Evolutionary conservation across 768 basidiomycete genomes (phyloP).

Genomic region (Kwoniella botswanensis): DNA sequence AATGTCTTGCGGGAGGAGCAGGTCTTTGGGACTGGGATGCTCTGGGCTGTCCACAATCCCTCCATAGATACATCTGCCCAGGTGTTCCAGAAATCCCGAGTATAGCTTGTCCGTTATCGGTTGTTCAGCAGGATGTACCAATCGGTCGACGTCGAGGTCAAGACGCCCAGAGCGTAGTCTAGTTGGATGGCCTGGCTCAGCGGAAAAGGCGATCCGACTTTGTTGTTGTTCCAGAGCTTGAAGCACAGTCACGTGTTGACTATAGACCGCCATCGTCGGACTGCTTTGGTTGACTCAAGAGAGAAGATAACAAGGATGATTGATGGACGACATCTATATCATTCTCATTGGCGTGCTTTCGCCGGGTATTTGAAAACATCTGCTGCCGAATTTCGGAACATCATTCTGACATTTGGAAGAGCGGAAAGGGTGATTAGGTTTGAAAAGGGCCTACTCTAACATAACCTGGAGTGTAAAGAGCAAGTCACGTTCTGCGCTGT

Average conservation of each 20-base stretch:
- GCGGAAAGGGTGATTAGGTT: too few relatives aligned
- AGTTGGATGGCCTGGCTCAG: conserved; percentile 30
- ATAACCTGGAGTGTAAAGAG: not conserved
- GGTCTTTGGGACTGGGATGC: conserved; percentile 34
- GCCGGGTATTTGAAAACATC: not conserved
- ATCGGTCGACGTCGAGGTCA: conserved; percentile 61
- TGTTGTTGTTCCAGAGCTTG: conserved; percentile 18
- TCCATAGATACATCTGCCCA: conserved; percentile 60
- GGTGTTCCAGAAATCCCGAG: conserved; percentile 70
- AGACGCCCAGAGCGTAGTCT: conserved; percentile 41
- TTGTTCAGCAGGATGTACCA: conserved; percentile 62
- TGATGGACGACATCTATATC: not conserved
- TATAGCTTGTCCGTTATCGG: conserved; percentile 61
- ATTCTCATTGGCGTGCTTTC: not conserved
- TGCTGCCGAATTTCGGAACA: not conserved
- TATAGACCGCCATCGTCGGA: conserved; percentile 15
- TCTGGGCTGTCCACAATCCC: conserved; percentile 55
- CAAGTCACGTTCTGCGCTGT: not conserved
- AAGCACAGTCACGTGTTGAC: conserved; percentile 11
- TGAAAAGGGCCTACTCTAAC: not conserved
- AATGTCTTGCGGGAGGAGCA: conserved; percentile 54
- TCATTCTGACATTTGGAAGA: not conserved
- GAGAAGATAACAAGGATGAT: not conserved
- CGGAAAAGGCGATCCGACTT: conserved; percentile 1
- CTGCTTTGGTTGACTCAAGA: not conserved